Evolutionary conservation across 2,329 filamentous ascomycete species (phyloP).

Genomic region (Bisporella sp.): DNA sequence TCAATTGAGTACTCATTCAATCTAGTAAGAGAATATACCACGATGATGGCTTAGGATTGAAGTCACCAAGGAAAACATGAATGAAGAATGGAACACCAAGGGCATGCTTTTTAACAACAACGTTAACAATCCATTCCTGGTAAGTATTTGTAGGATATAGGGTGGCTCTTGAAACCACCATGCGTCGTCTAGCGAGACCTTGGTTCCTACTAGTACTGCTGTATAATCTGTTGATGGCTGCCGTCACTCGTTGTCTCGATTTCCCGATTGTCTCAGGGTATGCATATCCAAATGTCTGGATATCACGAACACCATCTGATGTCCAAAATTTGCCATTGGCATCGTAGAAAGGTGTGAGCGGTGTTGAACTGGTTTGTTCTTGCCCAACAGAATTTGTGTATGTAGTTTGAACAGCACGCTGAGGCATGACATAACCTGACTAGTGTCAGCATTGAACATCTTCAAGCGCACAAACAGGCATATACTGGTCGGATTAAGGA

Average conservation of each 20-base stretch:
- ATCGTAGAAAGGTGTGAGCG: conserved; percentile 61
- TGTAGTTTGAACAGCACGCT: conserved; percentile 25
- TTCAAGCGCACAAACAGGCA: conserved; percentile 36
- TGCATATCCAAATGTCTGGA: conserved; percentile 59
- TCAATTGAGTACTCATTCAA: too few relatives aligned
- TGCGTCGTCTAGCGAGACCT: neutral
- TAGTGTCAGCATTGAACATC: conserved; percentile 34
- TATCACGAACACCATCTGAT: conserved; percentile 10
- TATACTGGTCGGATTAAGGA: conserved; percentile 57
- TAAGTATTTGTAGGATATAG: conserved; percentile 13
- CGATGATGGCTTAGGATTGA: conserved; percentile 18
- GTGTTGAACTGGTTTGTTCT: conserved; percentile 43
- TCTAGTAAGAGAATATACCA: conserved; percentile 28
- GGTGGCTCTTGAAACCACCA: neutral
- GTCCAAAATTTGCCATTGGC: conserved; percentile 21
- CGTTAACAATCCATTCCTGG: conserved; percentile 29
- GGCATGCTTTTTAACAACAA: conserved; percentile 29
- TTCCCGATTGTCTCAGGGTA: conserved; percentile 55
- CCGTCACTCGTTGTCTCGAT: conserved; percentile 8
- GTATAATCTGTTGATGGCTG: neutral
- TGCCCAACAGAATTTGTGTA: conserved; percentile 19
- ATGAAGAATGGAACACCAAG: conserved; percentile 29
- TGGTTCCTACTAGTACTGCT: neutral
- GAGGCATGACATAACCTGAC: conserved; percentile 30
- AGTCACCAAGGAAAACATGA: conserved; percentile 30